These are phyloP conservation scores for Elsinoe ampelina DNA, from an alignment of 2,329 filamentous ascomycete genomes.

Conservation along the genomic window DNA sequence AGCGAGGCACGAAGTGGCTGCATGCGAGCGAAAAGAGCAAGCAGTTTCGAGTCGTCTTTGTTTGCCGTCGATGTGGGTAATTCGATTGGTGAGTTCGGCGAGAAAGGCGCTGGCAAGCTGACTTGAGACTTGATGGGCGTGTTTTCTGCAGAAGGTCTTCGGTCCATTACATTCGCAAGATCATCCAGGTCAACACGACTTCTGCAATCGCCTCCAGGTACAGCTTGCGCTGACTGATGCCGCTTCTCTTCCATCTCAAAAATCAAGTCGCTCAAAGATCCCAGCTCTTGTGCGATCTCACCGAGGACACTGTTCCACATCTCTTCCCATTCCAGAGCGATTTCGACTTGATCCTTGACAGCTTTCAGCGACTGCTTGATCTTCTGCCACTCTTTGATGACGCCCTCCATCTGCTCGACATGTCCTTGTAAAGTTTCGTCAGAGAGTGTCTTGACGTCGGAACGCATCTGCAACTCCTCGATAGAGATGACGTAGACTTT, in stretches of 20 bases:
- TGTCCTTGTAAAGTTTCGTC: slow-evolving; percentile 62
- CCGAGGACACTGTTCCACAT: slow-evolving; percentile 89
- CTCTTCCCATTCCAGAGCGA: slow-evolving; percentile 98
- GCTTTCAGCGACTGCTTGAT: slow-evolving; percentile 68
- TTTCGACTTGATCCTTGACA: slow-evolving; percentile 84
- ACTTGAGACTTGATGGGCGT: slow-evolving; percentile 53
- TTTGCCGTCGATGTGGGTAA: slow-evolving; percentile 48
- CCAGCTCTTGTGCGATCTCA: slow-evolving; percentile 83
- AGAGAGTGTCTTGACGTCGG: slow-evolving; percentile 64
- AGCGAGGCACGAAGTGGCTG: slow-evolving; percentile 86
- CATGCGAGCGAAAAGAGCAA: slow-evolving; percentile 89
- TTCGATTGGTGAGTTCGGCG: slow-evolving; percentile 52
- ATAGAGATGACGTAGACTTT: slow-evolving; percentile 92
- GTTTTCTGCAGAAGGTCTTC: slow-evolving; percentile 50
- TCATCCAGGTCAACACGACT: slow-evolving; percentile 69
- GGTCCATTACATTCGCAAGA: slow-evolving; percentile 86
- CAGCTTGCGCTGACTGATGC: slow-evolving; percentile 67
- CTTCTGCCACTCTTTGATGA: slow-evolving; percentile 72
- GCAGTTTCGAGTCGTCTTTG: slow-evolving; percentile 77
- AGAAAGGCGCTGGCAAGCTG: slow-evolving; percentile 49
- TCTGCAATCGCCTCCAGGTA: slow-evolving; percentile 45
- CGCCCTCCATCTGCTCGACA: slow-evolving; percentile 81
- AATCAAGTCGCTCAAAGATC: slow-evolving; percentile 67
- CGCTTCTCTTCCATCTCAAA: slow-evolving; percentile 98
- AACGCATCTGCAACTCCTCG: slow-evolving; percentile 72